Percentiles rank a stretch among this genome's conserved stretches.
phyloP scores from a whole-genome alignment of 768 basidiomycete genomes.

The Rhodotorula diobovata region DNA sequence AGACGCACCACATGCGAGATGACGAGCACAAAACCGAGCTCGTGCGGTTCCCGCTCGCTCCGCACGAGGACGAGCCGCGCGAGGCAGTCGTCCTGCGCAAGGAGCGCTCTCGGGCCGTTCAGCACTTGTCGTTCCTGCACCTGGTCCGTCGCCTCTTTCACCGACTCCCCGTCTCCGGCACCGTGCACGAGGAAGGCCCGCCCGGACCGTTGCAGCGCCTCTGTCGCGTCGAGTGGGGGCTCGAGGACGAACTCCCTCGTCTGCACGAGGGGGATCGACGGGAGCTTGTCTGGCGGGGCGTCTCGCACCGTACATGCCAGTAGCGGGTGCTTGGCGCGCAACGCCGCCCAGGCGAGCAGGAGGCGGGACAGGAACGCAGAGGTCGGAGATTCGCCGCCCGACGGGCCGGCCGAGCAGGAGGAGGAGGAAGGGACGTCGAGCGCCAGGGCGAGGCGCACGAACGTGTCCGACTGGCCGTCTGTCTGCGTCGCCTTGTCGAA shows the following conservation, averaged over 20 bases:
- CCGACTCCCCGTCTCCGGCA: not conserved
- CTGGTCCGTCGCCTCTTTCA: not conserved
- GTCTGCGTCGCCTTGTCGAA: constrained; percentile 14
- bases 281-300: not conserved
- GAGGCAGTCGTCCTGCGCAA: constrained; percentile 2
- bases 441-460: not conserved
- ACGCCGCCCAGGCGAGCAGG: constrained; percentile 8
- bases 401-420: not conserved
- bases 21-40: constrained; percentile 21
- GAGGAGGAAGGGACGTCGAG: not conserved
- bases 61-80: constrained; percentile 8
- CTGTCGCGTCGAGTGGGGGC: not conserved
- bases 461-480: constrained; percentile 14
- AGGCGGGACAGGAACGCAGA: not conserved
- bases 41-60: not conserved
- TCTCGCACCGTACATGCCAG: not conserved
- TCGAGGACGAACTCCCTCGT: not conserved
- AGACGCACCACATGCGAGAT: constrained; percentile 25
- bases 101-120: constrained; percentile 12
- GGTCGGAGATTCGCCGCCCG: no score
- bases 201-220: not conserved
- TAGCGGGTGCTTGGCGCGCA: constrained; percentile 15
- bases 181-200: not conserved
- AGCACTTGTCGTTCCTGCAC: constrained; percentile 1
- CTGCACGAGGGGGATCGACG: not conserved